These are phyloP conservation scores for Alternaria sp. DNA, from an alignment of 2,329 filamentous ascomycete genomes.

Conservation along the genomic window DNA sequence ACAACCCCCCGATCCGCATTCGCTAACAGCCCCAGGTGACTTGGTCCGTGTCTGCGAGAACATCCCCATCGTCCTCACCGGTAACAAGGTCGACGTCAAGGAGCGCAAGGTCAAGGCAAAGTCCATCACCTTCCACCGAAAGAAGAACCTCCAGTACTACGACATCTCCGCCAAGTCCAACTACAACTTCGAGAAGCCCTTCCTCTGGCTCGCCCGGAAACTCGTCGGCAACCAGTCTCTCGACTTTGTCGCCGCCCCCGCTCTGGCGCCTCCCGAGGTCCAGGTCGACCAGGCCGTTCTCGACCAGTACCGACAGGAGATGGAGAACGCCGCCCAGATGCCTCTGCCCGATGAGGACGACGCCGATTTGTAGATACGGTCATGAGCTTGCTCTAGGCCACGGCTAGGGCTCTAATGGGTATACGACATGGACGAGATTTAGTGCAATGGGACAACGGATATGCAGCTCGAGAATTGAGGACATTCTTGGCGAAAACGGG, in stretches of 20 bases:
- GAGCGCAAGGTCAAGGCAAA: constrained; percentile 99
- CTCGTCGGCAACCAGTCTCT: constrained; percentile 90
- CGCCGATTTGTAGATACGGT: constrained; percentile 62
- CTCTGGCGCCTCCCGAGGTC: constrained; percentile 92
- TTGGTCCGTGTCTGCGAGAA: constrained; percentile 99
- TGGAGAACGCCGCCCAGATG: constrained; percentile 78
- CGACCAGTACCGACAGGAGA: constrained; percentile 84
- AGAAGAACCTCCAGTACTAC: constrained; percentile 99
- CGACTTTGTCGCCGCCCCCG: constrained; percentile 95
- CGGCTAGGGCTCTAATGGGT: constrained; percentile 33
- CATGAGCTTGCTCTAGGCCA: constrained; percentile 27
- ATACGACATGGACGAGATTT: constrained; percentile 37
- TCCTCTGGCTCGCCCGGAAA: constrained; percentile 99
- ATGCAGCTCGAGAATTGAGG: constrained; percentile 28
- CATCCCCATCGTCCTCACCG: constrained; percentile 96
- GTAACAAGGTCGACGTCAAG: constrained; percentile 99
- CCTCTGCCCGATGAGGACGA: constrained; percentile 96
- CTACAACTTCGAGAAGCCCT: constrained; percentile 99
- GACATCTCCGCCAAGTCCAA: constrained; percentile 99
- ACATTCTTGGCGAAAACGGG: constrained; percentile 38
- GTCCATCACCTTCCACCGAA: constrained; percentile 99
- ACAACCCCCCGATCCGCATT: not conserved
- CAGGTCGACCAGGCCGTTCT: constrained; percentile 84
- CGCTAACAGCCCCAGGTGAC: constrained; percentile 69
- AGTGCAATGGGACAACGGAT: constrained; percentile 26